These are phyloP conservation scores for Paramecium tetraurelia DNA, from an alignment of 73 alveolate genomes.

Conservation along the genomic window DNA sequence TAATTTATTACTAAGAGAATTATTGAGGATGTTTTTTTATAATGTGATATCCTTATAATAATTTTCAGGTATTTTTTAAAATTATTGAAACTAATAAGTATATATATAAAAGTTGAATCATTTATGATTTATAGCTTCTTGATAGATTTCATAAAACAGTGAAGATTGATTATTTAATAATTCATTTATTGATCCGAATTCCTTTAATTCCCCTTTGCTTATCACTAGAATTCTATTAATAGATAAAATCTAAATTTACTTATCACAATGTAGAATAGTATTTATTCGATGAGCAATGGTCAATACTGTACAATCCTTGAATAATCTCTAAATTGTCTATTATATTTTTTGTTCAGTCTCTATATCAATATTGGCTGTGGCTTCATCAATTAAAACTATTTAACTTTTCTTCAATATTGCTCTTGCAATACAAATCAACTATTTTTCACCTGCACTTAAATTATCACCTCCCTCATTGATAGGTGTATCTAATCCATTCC, in stretches of 20 bases:
- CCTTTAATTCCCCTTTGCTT: constrained; percentile 37
- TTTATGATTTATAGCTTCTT: constrained; percentile 35
- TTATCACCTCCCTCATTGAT: constrained; percentile 88
- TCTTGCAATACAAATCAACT: constrained; percentile 86
- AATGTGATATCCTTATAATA: background rate
- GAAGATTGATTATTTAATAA: background rate
- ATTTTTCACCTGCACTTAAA: constrained; percentile 93
- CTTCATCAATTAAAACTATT: constrained; percentile 70
- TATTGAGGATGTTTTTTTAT: background rate
- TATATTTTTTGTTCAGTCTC: constrained; percentile 75
- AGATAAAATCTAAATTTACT: background rate
- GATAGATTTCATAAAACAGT: background rate
- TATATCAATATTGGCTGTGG: constrained; percentile 73
- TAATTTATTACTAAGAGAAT: background rate
- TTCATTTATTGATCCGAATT: background rate
- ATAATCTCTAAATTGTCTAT: constrained; percentile 57
- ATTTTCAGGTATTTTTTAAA: background rate
- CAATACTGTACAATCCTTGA: constrained; percentile 75
- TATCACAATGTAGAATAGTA: constrained; percentile 67
- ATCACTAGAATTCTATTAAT: constrained; percentile 33
- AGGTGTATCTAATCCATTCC: constrained; percentile 74
- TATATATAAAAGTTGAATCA: background rate
- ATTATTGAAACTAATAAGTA: background rate
- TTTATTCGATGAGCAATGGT: constrained; percentile 82
- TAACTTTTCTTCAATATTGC: constrained; percentile 72